These are phyloP conservation scores for Cylindrodendrum hubeiense DNA, from an alignment of 2,329 filamentous ascomycete genomes.

Conservation along the genomic window DNA sequence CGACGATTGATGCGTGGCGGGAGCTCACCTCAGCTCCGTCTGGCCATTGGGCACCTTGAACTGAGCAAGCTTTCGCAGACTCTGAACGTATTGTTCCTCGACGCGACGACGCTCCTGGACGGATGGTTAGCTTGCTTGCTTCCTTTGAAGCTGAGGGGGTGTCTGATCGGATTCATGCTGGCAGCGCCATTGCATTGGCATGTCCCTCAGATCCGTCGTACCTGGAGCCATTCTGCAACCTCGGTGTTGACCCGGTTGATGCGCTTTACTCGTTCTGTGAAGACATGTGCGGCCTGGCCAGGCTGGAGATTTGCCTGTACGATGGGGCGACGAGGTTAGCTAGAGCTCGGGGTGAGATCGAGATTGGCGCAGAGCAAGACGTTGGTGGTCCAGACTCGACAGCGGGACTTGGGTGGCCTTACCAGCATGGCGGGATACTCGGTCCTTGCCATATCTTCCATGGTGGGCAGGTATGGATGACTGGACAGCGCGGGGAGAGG, in stretches of 20 bases:
- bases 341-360: slow-evolving; percentile 11
- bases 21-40: slow-evolving; percentile 85
- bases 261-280: slow-evolving; percentile 89
- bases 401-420: slow-evolving; percentile 54
- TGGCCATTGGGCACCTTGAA: slow-evolving; percentile 80
- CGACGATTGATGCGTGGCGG: background rate
- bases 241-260: slow-evolving; percentile 89
- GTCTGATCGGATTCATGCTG: background rate
- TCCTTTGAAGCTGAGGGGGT: background rate
- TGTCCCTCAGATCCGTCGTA: slow-evolving; percentile 57
- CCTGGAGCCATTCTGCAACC: slow-evolving; percentile 97
- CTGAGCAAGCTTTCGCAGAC: slow-evolving; percentile 83
- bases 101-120: slow-evolving; percentile 88
- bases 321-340: slow-evolving; percentile 37
- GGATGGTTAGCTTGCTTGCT: slow-evolving; percentile 29
- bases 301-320: slow-evolving; percentile 83
- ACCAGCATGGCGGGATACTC: slow-evolving; percentile 98
- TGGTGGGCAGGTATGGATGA: slow-evolving; percentile 50
- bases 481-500: slow-evolving; percentile 29
- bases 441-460: slow-evolving; percentile 84
- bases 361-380: slow-evolving; percentile 4
- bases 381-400: slow-evolving; percentile 7
- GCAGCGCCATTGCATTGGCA: slow-evolving; percentile 1
- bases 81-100: slow-evolving; percentile 89
- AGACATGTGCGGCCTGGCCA: slow-evolving; percentile 80